phyloP scores from a whole-genome alignment of 208 protist genomes.

The Leishmania gerbilli region DNA sequence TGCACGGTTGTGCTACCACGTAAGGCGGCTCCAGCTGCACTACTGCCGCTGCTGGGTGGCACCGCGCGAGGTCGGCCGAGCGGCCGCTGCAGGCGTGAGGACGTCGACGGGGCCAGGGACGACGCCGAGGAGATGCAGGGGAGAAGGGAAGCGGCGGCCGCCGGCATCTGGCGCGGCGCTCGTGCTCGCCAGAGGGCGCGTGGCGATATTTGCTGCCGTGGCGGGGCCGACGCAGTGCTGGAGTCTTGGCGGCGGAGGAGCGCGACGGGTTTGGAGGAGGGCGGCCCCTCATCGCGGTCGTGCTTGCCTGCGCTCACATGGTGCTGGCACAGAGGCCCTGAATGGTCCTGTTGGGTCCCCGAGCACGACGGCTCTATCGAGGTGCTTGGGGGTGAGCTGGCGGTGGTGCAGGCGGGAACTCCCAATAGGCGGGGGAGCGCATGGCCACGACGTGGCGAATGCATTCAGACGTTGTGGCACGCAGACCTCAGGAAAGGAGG shows the following conservation, averaged over 20 bases:
- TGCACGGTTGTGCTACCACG: neutral
- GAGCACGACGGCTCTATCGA: neutral
- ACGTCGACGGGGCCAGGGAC: neutral
- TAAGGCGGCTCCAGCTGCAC: neutral
- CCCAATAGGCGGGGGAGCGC: constrained; percentile 1
- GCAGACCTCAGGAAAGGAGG: neutral
- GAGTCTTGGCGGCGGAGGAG: neutral
- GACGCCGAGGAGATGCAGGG: constrained; percentile 1
- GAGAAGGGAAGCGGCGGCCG: constrained; percentile 12
- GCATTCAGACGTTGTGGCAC: constrained; percentile 4
- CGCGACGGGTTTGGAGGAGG: neutral
- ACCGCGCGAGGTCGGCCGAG: neutral
- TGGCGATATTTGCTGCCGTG: neutral
- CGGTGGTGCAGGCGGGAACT: neutral
- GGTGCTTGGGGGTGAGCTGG: neutral
- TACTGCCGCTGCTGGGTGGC: neutral
- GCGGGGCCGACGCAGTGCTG: neutral
- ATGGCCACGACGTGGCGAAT: constrained; percentile 20
- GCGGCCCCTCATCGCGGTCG: neutral
- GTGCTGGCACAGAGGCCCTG: neutral
- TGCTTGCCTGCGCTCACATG: neutral
- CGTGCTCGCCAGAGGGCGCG: constrained; percentile 9
- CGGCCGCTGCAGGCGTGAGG: neutral
- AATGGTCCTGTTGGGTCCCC: neutral
- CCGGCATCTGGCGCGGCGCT: constrained; percentile 5